Conservation (phyloP, 345 rosid genomes). For the Anacardium occidentale region DNA sequence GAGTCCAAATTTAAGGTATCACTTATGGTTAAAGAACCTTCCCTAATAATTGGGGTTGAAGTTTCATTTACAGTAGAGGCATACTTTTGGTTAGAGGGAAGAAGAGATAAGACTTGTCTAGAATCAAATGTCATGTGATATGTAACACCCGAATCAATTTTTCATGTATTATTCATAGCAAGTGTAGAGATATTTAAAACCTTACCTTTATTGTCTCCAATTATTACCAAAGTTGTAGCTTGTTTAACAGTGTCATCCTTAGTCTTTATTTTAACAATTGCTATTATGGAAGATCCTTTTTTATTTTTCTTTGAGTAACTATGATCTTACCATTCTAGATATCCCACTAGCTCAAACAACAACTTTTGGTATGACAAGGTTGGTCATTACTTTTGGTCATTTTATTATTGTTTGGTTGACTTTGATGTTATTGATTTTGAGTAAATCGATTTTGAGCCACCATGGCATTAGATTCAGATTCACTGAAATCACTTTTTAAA, state of each 20-base stretch:
- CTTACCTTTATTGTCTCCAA: background rate
- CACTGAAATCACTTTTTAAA: too few relatives aligned
- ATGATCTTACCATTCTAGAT: background rate
- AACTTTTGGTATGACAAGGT: background rate
- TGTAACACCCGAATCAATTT: background rate
- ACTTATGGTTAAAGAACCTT: too few relatives aligned
- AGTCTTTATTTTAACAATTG: too few relatives aligned
- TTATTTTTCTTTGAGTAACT: background rate
- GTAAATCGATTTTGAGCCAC: background rate
- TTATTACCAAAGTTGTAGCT: background rate
- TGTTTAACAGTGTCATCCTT: too few relatives aligned
- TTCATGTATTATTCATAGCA: background rate
- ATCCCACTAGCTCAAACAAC: background rate
- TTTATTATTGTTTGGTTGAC: background rate
- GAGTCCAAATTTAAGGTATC: too few relatives aligned
- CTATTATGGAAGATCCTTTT: too few relatives aligned
- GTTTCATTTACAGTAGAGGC: too few relatives aligned
- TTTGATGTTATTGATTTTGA: background rate
- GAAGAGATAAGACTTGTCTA: background rate
- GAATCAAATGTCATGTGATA: background rate
- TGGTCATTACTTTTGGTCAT: too few relatives aligned
- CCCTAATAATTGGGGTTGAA: too few relatives aligned
- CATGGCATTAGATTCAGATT: background rate
- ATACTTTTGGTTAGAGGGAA: fast-evolving
- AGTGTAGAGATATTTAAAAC: background rate